A percentile compares a stretch with the other conserved stretches of the same genome.
Evolutionary conservation across 805 yeast species (phyloP).

Genomic region (Zygoascus biomembranicola): DNA sequence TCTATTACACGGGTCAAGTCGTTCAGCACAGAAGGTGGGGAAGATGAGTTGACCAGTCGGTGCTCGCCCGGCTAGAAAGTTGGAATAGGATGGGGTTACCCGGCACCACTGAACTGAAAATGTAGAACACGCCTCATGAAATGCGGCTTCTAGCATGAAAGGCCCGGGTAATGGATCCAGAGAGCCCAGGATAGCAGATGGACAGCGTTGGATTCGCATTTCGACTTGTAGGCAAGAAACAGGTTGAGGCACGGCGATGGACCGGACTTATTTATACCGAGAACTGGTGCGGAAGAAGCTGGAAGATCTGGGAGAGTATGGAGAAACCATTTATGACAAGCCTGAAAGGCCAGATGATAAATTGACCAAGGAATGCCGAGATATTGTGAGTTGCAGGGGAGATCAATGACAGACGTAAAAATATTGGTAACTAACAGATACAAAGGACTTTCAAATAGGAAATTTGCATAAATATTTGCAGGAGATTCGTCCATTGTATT

Average conservation of each 20-base stretch:
- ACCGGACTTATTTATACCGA: conserved; percentile 13
- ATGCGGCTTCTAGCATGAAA: too few species aligned
- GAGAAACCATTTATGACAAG: background rate
- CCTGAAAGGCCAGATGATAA: conserved; percentile 14
- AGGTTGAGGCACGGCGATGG: background rate
- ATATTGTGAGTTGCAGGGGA: conserved; percentile 13
- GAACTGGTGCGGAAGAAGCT: conserved; percentile 14
- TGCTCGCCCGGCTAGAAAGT: too few species aligned
- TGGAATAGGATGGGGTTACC: too few species aligned
- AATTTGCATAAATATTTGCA: conserved; percentile 18
- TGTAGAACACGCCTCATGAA: too few species aligned
- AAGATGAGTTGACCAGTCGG: too few species aligned
- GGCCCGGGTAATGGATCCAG: too few species aligned
- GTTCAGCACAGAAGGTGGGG: too few species aligned
- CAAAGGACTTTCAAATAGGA: conserved; percentile 9
- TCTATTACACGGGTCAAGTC: too few species aligned
- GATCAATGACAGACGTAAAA: background rate
- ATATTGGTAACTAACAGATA: background rate
- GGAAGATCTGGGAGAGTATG: conserved; percentile 8
- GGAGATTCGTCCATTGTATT: conserved; percentile 25
- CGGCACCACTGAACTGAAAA: too few species aligned
- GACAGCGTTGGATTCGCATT: too few species aligned
- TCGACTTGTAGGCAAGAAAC: too few species aligned
- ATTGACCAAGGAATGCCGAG: conserved; percentile 21
- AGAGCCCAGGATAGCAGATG: too few species aligned